phyloP scores from a whole-genome alignment of 2,329 filamentous ascomycete species.

The Stachybotrys echinatus region DNA sequence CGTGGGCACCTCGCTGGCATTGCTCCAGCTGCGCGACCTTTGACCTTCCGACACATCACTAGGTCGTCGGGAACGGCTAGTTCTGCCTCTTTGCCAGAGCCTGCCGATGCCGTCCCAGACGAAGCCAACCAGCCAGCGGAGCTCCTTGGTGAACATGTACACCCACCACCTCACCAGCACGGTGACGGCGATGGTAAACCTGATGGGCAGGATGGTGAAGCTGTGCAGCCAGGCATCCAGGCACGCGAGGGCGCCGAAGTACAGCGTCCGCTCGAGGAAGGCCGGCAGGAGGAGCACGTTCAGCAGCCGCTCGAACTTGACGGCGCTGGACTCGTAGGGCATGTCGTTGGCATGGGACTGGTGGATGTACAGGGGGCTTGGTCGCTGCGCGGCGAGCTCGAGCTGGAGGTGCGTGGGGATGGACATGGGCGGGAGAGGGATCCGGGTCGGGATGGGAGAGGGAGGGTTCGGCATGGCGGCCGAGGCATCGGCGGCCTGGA shows the following conservation, averaged over 20 bases:
- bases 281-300: constrained; percentile 83
- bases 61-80: constrained; percentile 26
- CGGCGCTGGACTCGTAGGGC: constrained; percentile 85
- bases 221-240: constrained; percentile 95
- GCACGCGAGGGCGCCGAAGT: constrained; percentile 86
- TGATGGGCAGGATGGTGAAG: constrained; percentile 88
- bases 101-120: constrained; percentile 76
- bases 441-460: constrained; percentile 47
- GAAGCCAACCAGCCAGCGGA: constrained; percentile 65
- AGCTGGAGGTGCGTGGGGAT: constrained; percentile 61
- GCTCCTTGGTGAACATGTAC: constrained; percentile 66
- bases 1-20: constrained; percentile 17
- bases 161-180: constrained; percentile 77
- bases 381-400: constrained; percentile 56
- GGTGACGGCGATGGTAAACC: constrained; percentile 75
- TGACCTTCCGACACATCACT: constrained; percentile 30
- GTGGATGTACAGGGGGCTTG: constrained; percentile 62
- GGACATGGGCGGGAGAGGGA: constrained; percentile 62
- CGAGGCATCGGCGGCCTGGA: constrained; percentile 13
- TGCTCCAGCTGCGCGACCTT: constrained; percentile 33
- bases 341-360: constrained; percentile 50
- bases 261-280: constrained; percentile 76
- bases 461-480: constrained; percentile 22
- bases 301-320: constrained; percentile 86
- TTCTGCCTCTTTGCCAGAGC: constrained; percentile 63